phyloP scores from a whole-genome alignment of 1,284 basidiomycete species.

The Microbotryum silenes-acaulis region DNA sequence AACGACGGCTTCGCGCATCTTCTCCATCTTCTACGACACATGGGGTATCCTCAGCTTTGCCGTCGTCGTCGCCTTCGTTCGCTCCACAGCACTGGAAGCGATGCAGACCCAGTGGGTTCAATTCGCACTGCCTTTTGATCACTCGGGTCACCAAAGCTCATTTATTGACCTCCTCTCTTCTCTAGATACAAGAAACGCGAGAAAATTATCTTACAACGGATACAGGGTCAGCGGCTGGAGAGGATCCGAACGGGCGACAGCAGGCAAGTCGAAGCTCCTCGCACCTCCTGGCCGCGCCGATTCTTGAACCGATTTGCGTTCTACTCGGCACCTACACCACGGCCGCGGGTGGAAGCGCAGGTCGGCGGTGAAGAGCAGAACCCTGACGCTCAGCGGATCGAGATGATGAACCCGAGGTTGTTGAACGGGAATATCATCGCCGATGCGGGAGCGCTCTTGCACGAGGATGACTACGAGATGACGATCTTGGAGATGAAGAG shows the following conservation, averaged over 20 bases:
- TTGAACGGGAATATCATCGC: too few species aligned
- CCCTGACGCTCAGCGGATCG: not conserved
- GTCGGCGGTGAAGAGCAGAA: not conserved
- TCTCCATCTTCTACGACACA: conserved; percentile 37
- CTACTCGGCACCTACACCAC: not conserved
- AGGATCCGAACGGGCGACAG: not conserved
- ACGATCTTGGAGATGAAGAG: conserved; percentile 37
- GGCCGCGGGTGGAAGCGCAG: not conserved
- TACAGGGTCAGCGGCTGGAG: not conserved
- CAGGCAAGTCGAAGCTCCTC: not conserved
- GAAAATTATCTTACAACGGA: not conserved
- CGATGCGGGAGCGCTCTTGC: not conserved
- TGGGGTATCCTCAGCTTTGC: conserved; percentile 46
- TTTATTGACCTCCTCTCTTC: not conserved
- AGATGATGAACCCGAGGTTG: not conserved
- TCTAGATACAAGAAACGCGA: not conserved
- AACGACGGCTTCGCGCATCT: conserved; percentile 48
- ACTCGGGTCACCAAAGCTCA: not conserved
- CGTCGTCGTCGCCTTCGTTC: conserved; percentile 56
- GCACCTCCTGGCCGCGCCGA: not conserved
- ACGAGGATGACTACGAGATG: conserved; percentile 32
- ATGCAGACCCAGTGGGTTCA: conserved; percentile 30
- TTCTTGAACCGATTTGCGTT: not conserved
- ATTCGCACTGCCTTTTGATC: not conserved
- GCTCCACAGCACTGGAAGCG: conserved; percentile 61